Percentiles rank a stretch among this genome's conserved stretches.
phyloP scores from a whole-genome alignment of 768 basidiomycete species.

The Xerocomellus chrysenteron region DNA sequence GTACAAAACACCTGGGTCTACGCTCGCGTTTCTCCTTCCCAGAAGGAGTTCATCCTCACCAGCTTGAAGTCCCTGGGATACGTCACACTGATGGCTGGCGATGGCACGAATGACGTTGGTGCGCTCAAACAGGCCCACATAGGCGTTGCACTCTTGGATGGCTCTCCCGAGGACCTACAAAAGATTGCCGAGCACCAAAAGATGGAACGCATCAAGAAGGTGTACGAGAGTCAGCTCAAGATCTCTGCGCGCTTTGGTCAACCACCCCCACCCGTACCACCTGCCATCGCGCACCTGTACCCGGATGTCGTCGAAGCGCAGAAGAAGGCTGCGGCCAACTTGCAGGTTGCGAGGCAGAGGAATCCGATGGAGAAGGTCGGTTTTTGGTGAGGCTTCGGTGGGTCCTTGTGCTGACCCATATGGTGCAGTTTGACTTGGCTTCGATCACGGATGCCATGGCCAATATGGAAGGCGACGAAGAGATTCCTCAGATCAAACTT shows the following conservation, averaged over 20 bases:
- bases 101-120: slow-evolving; percentile 98
- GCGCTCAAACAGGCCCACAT: slow-evolving; percentile 98
- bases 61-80: slow-evolving; percentile 88
- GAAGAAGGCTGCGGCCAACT: slow-evolving; percentile 68
- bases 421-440: slow-evolving; percentile 66
- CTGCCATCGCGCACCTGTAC: slow-evolving; percentile 80
- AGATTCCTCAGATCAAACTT: slow-evolving; percentile 96
- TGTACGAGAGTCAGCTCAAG: slow-evolving; percentile 93
- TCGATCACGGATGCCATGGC: slow-evolving; percentile 83
- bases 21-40: slow-evolving; percentile 92
- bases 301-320: slow-evolving; percentile 92
- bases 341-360: slow-evolving; percentile 63
- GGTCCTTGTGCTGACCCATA: slow-evolving; percentile 11
- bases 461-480: slow-evolving; percentile 92
- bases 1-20: slow-evolving; percentile 98
- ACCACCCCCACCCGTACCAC: slow-evolving; percentile 90
- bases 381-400: neutral
- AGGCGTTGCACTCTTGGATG: slow-evolving; percentile 90
- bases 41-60: slow-evolving; percentile 95
- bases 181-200: slow-evolving; percentile 93
- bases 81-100: slow-evolving; percentile 95
- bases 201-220: slow-evolving; percentile 90
- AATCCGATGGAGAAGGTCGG: slow-evolving; percentile 91
- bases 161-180: slow-evolving; percentile 86
- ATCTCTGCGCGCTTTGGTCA: slow-evolving; percentile 90